A percentile compares a stretch with the other conserved stretches of the same genome.
These are phyloP conservation scores for Mrakia hoshinonis DNA, from an alignment of 768 basidiomycete species.

Conservation along the genomic window DNA sequence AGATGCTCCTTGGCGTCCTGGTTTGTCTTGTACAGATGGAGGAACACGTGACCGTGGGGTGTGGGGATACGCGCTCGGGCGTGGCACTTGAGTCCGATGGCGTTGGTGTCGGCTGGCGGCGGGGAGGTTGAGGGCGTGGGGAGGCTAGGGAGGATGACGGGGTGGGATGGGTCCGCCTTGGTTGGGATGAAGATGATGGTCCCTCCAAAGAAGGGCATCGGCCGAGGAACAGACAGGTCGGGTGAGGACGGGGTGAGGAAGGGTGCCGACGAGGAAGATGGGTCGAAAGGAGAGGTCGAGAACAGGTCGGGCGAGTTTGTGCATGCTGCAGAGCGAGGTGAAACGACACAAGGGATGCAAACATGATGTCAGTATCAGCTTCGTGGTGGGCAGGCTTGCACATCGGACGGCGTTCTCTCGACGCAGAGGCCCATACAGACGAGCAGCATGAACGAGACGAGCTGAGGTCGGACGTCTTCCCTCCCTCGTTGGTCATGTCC, in stretches of 20 bases:
- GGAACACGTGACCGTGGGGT: conserved; percentile 81
- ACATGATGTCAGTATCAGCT: not conserved
- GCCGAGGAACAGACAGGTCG: conserved; percentile 1
- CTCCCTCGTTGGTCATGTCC: not conserved
- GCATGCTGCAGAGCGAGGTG: not conserved
- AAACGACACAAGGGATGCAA: not conserved
- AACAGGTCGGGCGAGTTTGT: conserved; percentile 10
- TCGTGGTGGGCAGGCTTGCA: not conserved
- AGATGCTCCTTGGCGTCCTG: conserved; percentile 85
- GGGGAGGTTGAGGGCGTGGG: not conserved
- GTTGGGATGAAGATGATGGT: conserved; percentile 25
- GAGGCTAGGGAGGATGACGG: not conserved
- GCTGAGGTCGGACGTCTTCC: not conserved
- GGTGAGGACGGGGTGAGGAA: not conserved
- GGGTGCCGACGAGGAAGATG: not conserved
- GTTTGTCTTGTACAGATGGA: conserved; percentile 88
- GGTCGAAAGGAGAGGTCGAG: not conserved
- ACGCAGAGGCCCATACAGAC: not conserved
- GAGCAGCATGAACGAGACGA: not conserved
- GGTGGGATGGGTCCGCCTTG: not conserved
- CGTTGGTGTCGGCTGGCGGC: not conserved
- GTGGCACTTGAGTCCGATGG: conserved; percentile 64
- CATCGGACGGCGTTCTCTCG: not conserved
- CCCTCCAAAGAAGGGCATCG: conserved; percentile 29
- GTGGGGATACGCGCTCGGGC: conserved; percentile 96